phyloP scores from a whole-genome alignment of 1,139 yeast species.

The Zygosaccharomyces sapae region DNA sequence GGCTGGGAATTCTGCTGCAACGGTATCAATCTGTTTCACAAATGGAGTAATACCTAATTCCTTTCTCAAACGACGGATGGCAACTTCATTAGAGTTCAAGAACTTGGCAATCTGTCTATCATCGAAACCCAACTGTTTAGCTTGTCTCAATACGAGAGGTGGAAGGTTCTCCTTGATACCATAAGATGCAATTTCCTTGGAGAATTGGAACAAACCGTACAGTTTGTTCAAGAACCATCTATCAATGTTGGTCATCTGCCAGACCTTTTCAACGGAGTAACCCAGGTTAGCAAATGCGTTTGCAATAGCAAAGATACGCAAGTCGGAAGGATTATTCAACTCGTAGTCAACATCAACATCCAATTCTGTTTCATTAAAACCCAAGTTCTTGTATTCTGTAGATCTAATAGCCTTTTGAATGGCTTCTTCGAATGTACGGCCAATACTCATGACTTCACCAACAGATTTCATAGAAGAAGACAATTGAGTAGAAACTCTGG shows the following conservation, averaged over 20 bases:
- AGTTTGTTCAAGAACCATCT: slow-evolving; percentile 95
- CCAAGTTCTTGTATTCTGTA: slow-evolving; percentile 92
- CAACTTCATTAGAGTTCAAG: slow-evolving; percentile 85
- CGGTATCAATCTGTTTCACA: slow-evolving; percentile 96
- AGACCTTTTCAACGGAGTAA: slow-evolving; percentile 86
- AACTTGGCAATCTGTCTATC: slow-evolving; percentile 95
- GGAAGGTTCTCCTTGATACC: slow-evolving; percentile 64
- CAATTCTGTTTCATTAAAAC: slow-evolving; percentile 86
- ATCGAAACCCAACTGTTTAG: slow-evolving; percentile 95
- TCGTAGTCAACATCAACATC: slow-evolving; percentile 87
- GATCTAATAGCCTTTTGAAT: slow-evolving; percentile 97
- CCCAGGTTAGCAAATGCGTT: slow-evolving; percentile 75
- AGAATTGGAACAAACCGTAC: slow-evolving; percentile 64
- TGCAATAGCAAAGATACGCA: slow-evolving; percentile 94
- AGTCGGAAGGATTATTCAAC: slow-evolving; percentile 92
- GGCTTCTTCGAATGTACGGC: slow-evolving; percentile 97
- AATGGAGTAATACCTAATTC: slow-evolving; percentile 87
- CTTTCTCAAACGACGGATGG: slow-evolving; percentile 84
- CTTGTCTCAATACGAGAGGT: slow-evolving; percentile 60
- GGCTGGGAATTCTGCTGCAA: slow-evolving; percentile 99
- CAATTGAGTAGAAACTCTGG: slow-evolving; percentile 81
- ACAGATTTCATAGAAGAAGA: slow-evolving; percentile 97
- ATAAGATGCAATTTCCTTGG: slow-evolving; percentile 56
- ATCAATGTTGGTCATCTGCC: slow-evolving; percentile 90
- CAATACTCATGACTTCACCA: slow-evolving; percentile 98